Evolutionary conservation across 495 filamentous ascomycete genomes (phyloP).

Genomic region (Xylaria nigripes): DNA sequence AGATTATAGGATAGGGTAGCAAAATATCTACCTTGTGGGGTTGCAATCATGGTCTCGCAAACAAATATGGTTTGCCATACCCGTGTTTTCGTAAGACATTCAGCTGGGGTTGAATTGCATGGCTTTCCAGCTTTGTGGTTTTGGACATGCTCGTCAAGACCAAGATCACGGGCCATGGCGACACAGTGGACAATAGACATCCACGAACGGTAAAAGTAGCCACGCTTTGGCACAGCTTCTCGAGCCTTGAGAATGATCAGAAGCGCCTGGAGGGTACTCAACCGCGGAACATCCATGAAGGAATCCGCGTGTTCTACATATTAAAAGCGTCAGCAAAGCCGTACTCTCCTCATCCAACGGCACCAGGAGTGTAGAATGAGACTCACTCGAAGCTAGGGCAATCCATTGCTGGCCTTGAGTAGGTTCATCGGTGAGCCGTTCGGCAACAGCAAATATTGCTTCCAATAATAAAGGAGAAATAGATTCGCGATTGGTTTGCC

Average conservation of each 20-base stretch:
- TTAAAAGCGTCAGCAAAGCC: neutral
- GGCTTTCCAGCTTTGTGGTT: constrained; percentile 61
- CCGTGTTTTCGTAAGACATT: constrained; percentile 76
- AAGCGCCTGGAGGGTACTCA: constrained; percentile 91
- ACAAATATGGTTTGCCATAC: constrained; percentile 89
- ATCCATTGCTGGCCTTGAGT: constrained; percentile 89
- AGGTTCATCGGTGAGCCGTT: constrained; percentile 72
- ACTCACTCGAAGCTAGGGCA: constrained; percentile 79
- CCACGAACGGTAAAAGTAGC: constrained; percentile 97
- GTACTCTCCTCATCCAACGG: neutral
- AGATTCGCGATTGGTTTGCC: constrained; percentile 73
- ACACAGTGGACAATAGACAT: constrained; percentile 90
- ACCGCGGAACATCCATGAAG: constrained; percentile 87
- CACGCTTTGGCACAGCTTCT: constrained; percentile 82
- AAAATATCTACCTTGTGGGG: constrained; percentile 67
- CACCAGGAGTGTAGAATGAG: neutral
- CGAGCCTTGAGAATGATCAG: constrained; percentile 84
- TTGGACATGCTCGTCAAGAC: constrained; percentile 78
- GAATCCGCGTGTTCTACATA: constrained; percentile 78
- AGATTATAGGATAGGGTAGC: neutral
- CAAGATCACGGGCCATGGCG: constrained; percentile 88
- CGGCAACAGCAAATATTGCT: constrained; percentile 90
- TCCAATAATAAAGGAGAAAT: constrained; percentile 91
- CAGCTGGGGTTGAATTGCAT: constrained; percentile 59
- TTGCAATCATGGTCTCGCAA: constrained; percentile 88